Base-by-base conservation (phyloP, 176 grass and related monocot genomes). In the Triticum aestivum region DNA sequence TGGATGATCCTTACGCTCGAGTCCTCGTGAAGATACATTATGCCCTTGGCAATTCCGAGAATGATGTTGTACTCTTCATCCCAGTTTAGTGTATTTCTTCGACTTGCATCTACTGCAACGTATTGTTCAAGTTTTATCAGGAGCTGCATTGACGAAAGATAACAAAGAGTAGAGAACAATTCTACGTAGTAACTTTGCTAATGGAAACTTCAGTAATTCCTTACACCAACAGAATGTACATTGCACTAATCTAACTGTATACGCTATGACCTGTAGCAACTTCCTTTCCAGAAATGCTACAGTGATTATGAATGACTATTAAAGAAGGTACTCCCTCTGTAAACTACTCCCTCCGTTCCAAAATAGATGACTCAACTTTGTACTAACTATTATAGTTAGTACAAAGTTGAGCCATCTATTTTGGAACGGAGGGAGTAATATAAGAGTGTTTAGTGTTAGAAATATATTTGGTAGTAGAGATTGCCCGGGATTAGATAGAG, bases 1-100 rank as follows among this genome's bases (percentile, higher is more conserved):
- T 91, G 85, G 80, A 91, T 88, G 61, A 91, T 91, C 69, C 86
- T 73, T 65, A 80, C n/a, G 14, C 89, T 79, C 39, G 89, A 88
- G 30, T 88, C 82, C 81, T 91, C 79, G 8, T 91, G 89, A 69
- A 91, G 86, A 41, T 91, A 91, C 49, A 88, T 39, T 81, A 91
- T 79, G 15, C 81, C 86, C 78, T 88, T 87, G 34, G 75, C 77
- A 51, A 91, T 91, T 61, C 85, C 81, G 32, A 88, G 44, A 65
- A 88, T 80, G 11, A 91, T 85, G 38, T 79, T 77, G n/a, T 85
- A 75, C 4, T 72, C 80, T 76, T 84, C 58, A 7, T 66, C 61
- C 85, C 85, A 91, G 21, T 38, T 41, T 21, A 91, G 23, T 37
- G n/a, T 24, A 35, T 78, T 73, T 70, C 80, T 67, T 78, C 23